Conservation (phyloP, 1,284 basidiomycete genomes). For the Tremellales sp. region DNA sequence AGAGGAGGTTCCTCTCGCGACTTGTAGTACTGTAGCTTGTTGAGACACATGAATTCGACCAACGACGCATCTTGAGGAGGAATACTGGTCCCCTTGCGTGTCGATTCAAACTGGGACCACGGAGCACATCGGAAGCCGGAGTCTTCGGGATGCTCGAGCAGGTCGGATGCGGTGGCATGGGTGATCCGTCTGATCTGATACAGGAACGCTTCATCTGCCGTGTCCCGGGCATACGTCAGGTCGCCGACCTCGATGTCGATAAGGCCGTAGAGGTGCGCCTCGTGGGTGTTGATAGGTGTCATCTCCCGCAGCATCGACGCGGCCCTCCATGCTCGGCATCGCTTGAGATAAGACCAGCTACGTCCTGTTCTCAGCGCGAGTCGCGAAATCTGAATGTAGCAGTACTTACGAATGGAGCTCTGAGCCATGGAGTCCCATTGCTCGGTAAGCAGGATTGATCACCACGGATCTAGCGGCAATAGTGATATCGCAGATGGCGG, state of each 20-base stretch:
- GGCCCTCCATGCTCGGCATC: constrained; percentile 43
- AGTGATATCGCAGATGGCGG: constrained; percentile 50
- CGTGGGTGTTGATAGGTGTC: constrained; percentile 46
- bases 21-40: constrained; percentile 33
- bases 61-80: constrained; percentile 7
- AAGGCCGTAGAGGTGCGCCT: constrained; percentile 35
- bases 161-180: constrained; percentile 2
- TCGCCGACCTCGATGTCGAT: constrained; percentile 39
- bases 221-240: constrained; percentile 13
- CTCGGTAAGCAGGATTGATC: constrained; percentile 51
- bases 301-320: constrained; percentile 44
- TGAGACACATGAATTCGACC: constrained; percentile 32
- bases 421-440: constrained; percentile 50
- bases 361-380: background rate
- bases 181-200: constrained; percentile 24
- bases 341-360: constrained; percentile 45
- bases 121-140: constrained; percentile 18
- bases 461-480: constrained; percentile 46
- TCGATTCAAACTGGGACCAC: constrained; percentile 11
- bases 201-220: constrained; percentile 21
- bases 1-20: constrained; percentile 31
- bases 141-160: constrained; percentile 2
- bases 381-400: background rate
- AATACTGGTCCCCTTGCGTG: background rate
- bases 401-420: constrained; percentile 49